Base-by-base conservation (phyloP, 805 yeast species). In the Osmozyma mogii region DNA sequence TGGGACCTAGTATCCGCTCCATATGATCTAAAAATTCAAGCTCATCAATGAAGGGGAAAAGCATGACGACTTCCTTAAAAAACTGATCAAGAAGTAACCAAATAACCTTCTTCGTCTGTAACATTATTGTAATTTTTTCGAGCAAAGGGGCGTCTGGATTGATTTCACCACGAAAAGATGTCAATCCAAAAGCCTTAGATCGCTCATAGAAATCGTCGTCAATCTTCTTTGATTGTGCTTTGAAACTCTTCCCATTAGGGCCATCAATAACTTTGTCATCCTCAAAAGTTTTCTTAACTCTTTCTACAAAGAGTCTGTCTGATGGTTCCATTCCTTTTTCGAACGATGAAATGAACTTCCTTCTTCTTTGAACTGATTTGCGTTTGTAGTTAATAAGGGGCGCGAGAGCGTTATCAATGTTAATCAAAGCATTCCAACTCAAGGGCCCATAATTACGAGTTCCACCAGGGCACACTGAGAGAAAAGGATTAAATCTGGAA, bases 41-140 rank as follows among this genome's bases (percentile, higher is more conserved):
- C 32, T 56, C 55, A 34, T 56, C 61, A 7, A 56, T 52, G 37
- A 70, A 75, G 3, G 92, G 88, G 42, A 79, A 60, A 33, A 70
- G 76, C 9, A 82, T 69, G 47, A 81, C 81, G 4, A 79, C 52
- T 19, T 65, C 61, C 8, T 61, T 63, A 46, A 56, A 56, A 25
- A 46, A 56, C 4, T 52, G 40, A 24, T 47, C 48, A 13, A 47
- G 32, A 15, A 54, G 33, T 11, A 39, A 26, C 59, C 59, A 52
- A 10, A 52, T 28, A 10, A 44, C 51, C 26, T 37, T 45, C 15
- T 40, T 36, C 8, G 42, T 36, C 10, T 60, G 61, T 12, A 54
- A 39, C 6, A 47, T 33, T 9, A 34, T 20, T 27, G 30, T 29
- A 12, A 51, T 44, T 17, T 45, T 41, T 13, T 37, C 41, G 10